phyloP scores from a whole-genome alignment of 495 filamentous ascomycete genomes.

The Annulohypoxylon moriforme region DNA sequence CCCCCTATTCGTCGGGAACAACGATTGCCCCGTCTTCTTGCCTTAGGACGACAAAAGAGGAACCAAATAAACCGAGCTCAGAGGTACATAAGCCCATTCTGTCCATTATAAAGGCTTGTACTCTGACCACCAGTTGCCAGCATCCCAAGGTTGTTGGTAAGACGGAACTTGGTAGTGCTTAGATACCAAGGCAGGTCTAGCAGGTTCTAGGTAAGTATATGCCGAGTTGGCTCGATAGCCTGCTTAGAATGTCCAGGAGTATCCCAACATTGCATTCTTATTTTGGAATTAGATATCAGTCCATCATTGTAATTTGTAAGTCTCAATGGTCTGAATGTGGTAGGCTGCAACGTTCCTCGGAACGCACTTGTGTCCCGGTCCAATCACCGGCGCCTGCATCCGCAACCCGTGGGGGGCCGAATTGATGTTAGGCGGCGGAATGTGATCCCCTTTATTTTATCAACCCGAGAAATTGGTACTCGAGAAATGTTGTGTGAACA shows the following conservation, averaged over 20 bases:
- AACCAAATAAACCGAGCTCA: neutral
- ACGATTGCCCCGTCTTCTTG: slow-evolving; percentile 11
- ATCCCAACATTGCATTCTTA: slow-evolving; percentile 7
- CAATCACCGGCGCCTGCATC: slow-evolving; percentile 33
- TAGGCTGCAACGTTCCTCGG: slow-evolving; percentile 39
- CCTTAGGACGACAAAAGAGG: slow-evolving; percentile 5
- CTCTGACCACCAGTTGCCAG: neutral
- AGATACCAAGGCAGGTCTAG: slow-evolving; percentile 1
- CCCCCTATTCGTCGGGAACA: slow-evolving; percentile 15
- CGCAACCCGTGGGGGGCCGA: slow-evolving; percentile 30
- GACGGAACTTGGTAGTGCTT: neutral
- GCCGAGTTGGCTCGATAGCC: slow-evolving; percentile 15
- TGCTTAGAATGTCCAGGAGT: slow-evolving; percentile 9
- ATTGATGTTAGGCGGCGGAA: slow-evolving; percentile 14
- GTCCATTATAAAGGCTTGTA: slow-evolving; percentile 11
- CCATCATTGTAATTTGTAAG: slow-evolving; percentile 17
- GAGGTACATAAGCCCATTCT: slow-evolving; percentile 7
- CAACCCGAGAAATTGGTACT: slow-evolving; percentile 30
- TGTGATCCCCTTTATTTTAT: slow-evolving; percentile 17
- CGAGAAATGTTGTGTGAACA: slow-evolving; percentile 11
- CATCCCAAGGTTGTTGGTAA: slow-evolving; percentile 6
- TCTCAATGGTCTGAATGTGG: slow-evolving; percentile 4
- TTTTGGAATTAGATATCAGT: slow-evolving; percentile 22
- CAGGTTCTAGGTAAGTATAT: neutral
- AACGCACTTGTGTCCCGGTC: slow-evolving; percentile 33